phyloP scores from a whole-genome alignment of 2,329 filamentous ascomycete genomes.

The Arthroderma uncinatum region DNA sequence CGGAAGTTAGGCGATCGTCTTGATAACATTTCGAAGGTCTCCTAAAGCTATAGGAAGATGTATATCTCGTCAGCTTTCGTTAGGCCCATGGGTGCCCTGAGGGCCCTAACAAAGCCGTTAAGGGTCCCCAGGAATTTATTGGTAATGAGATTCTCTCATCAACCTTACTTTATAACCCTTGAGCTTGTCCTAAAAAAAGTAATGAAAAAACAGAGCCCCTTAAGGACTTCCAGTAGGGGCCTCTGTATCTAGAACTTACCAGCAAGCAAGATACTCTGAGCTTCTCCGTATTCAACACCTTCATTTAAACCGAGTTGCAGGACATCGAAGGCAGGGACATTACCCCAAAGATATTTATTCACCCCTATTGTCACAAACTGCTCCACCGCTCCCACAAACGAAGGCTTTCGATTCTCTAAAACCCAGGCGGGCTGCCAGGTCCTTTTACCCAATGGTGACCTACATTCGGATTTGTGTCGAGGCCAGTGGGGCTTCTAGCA shows the following conservation, averaged over 20 bases:
- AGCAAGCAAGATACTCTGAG: slow-evolving; percentile 28
- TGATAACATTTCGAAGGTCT: slow-evolving; percentile 36
- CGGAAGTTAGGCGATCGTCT: slow-evolving; percentile 29
- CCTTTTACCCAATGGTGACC: slow-evolving; percentile 19
- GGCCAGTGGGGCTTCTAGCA: slow-evolving; percentile 26
- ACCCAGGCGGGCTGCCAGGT: slow-evolving; percentile 25
- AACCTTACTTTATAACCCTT: too few relatives aligned
- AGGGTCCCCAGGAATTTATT: slow-evolving; percentile 11
- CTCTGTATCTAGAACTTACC: slow-evolving; percentile 15
- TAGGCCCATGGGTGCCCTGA: too few relatives aligned
- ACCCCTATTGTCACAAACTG: slow-evolving; percentile 15
- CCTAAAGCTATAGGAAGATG: slow-evolving; percentile 34
- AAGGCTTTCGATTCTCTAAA: slow-evolving; percentile 17
- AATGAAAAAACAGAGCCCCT: too few relatives aligned
- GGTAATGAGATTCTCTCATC: too few relatives aligned
- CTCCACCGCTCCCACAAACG: slow-evolving; percentile 15
- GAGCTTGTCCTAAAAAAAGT: too few relatives aligned
- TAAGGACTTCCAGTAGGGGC: too few relatives aligned
- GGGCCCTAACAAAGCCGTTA: too few relatives aligned
- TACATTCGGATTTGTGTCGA: slow-evolving; percentile 24
- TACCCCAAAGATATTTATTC: slow-evolving; percentile 33
- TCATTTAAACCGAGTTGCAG: slow-evolving; percentile 26
- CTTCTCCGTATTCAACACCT: slow-evolving; percentile 15
- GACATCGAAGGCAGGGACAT: slow-evolving; percentile 33
- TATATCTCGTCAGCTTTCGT: too few relatives aligned